Conservation (phyloP, 257 asterid species). For the Thymus mandschuricus region DNA sequence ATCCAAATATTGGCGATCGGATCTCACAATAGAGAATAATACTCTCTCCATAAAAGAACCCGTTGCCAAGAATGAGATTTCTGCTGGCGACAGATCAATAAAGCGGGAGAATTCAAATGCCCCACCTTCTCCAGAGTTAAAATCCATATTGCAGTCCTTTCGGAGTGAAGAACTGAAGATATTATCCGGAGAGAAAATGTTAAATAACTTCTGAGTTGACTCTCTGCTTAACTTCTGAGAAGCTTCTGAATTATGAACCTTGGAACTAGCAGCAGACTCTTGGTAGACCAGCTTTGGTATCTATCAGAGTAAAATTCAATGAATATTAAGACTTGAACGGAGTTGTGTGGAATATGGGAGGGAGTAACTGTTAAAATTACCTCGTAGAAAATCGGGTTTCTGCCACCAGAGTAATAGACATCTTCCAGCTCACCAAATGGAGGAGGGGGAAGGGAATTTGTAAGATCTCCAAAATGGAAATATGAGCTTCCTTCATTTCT, state of each 20-base stretch:
- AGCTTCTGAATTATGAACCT: slow-evolving; percentile 39
- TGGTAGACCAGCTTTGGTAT: slow-evolving; percentile 86
- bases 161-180: slow-evolving; percentile 54
- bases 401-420: slow-evolving; percentile 70
- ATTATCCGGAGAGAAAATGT: slow-evolving; percentile 83
- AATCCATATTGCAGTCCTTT: slow-evolving; percentile 37
- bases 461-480: slow-evolving; percentile 83
- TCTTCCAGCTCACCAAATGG: slow-evolving; percentile 94
- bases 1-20: slow-evolving; percentile 60
- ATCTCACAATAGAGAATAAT: slow-evolving; percentile 64
- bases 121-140: slow-evolving; percentile 51
- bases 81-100: slow-evolving; percentile 80
- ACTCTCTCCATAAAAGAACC: slow-evolving; percentile 79
- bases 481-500: slow-evolving; percentile 96
- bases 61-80: slow-evolving; percentile 70
- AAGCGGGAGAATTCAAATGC: slow-evolving; percentile 84
- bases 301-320: slow-evolving; percentile 43
- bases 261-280: slow-evolving; percentile 49
- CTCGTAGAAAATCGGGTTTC: slow-evolving; percentile 84
- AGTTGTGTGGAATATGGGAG: neutral
- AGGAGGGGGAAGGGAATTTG: slow-evolving; percentile 82
- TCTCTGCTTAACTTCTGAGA: slow-evolving; percentile 44
- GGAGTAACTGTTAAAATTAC: slow-evolving; percentile 44
- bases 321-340: slow-evolving; percentile 19
- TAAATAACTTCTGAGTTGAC: slow-evolving; percentile 60